Percentiles rank a stretch among this genome's conserved stretches.
These are phyloP conservation scores for Cucurbitaria berberidis DNA, from an alignment of 2,329 filamentous ascomycete species.

Conservation along the genomic window DNA sequence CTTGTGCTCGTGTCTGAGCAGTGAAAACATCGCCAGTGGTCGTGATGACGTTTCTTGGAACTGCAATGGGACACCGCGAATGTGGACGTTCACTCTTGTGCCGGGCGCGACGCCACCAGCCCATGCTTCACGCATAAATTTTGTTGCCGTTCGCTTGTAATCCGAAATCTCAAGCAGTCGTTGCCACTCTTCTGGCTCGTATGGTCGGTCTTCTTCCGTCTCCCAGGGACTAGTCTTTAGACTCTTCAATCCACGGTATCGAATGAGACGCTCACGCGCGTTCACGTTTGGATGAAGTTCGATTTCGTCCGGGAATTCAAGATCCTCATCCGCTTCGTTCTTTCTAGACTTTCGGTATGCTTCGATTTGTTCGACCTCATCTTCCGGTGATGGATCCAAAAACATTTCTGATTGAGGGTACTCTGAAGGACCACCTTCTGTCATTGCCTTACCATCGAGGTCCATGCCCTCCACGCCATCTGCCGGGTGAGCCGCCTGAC, in stretches of 20 bases:
- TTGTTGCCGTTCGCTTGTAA: slow-evolving; percentile 82
- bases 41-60: slow-evolving; percentile 60
- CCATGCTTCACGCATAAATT: slow-evolving; percentile 78
- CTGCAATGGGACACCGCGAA: slow-evolving; percentile 65
- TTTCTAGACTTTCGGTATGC: slow-evolving; percentile 80
- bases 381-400: slow-evolving; percentile 76
- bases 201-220: slow-evolving; percentile 80
- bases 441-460: slow-evolving; percentile 63
- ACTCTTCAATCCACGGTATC: slow-evolving; percentile 92
- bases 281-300: slow-evolving; percentile 88
- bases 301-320: slow-evolving; percentile 96
- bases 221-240: slow-evolving; percentile 88
- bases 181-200: slow-evolving; percentile 89
- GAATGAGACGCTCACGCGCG: slow-evolving; percentile 81
- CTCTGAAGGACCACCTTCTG: slow-evolving; percentile 81
- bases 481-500: slow-evolving; percentile 69
- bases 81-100: slow-evolving; percentile 79
- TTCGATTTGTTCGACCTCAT: slow-evolving; percentile 81
- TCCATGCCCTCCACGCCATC: slow-evolving; percentile 76
- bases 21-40: slow-evolving; percentile 80
- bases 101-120: slow-evolving; percentile 87
- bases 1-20: slow-evolving; percentile 95
- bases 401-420: slow-evolving; percentile 96
- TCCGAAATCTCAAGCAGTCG: slow-evolving; percentile 86
- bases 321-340: slow-evolving; percentile 84